These are phyloP conservation scores for Calonectria multiphialidica DNA, from an alignment of 2,329 filamentous ascomycete genomes.

Conservation along the genomic window DNA sequence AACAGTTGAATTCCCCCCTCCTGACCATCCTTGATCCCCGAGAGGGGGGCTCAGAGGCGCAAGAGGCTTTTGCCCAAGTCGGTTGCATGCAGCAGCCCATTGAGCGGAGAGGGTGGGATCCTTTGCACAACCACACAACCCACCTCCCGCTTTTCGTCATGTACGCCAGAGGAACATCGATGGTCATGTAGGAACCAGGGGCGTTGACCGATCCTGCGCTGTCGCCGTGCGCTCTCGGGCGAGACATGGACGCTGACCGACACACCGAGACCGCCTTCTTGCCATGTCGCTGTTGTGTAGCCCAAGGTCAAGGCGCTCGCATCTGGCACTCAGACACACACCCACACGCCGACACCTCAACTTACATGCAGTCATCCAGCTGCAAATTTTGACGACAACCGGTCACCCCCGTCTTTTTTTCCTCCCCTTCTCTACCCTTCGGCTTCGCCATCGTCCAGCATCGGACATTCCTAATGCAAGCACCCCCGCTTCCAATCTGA, in stretches of 20 bases:
- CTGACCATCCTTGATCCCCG: constrained; percentile 7
- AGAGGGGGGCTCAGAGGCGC: neutral
- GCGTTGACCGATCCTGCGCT: neutral
- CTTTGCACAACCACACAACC: neutral
- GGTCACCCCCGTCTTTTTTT: neutral
- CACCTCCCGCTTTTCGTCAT: constrained; percentile 4
- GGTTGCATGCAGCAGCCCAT: constrained; percentile 19
- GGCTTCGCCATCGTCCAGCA: constrained; percentile 11
- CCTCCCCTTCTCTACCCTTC: neutral
- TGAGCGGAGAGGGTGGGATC: neutral
- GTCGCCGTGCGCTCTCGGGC: neutral
- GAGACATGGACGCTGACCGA: constrained; percentile 1
- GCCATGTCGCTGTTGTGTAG: neutral
- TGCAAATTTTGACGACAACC: neutral
- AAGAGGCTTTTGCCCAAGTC: constrained; percentile 12
- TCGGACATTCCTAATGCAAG: constrained; percentile 17
- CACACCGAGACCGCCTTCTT: constrained; percentile 18
- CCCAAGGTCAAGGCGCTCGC: neutral
- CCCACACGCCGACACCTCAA: neutral
- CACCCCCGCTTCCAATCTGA: constrained; percentile 8
- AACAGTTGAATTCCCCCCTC: neutral
- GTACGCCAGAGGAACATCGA: constrained; percentile 16
- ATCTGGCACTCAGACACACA: neutral
- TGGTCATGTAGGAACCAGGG: constrained; percentile 18
- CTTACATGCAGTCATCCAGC: constrained; percentile 17